Base-by-base conservation (phyloP, 805 yeast species). In the Candida coleopterorum region DNA sequence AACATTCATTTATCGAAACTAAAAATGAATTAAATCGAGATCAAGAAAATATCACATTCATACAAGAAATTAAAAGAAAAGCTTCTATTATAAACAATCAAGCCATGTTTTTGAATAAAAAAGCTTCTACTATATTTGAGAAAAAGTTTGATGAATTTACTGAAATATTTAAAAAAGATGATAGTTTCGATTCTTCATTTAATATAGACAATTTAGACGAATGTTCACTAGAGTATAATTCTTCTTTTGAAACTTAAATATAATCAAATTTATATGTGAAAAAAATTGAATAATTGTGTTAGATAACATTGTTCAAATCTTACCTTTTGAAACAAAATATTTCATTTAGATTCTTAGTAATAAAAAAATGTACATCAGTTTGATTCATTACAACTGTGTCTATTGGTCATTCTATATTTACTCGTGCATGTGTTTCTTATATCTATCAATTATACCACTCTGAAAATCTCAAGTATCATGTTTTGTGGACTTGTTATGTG, bases 141-240 rank as follows among this genome's bases (percentile, higher is more conserved):
- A 34, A 37, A 18, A 57, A 53, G 26, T 31, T 54, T 17, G 58
- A 55, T 22, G 51, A 45, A 9, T 38, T 25, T 11, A 24, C 26
- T 24, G 26, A 24, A 5, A 24, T 24, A 24, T 24, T 24, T 10
- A 20, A 20, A 27, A 37, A 22, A 41, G 29, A 44, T 11, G 50
- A 43, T 5, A 23, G 50, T 32, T 46, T 48, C 4, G 51, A 62
- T 21, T 48, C 54, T 25, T 58, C 63, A 9, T 57, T 58, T 27
- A 44, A 48, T 34, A 43, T 62, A 23, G 67, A 62, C 7, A 50
- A 50, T 29, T 22, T 40, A 11, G 37, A 39, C 9, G 33, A 30
- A 21, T 30, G 26, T 14, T 7, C 39, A 25, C 15, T 28, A 25
- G 65, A 60, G 28, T 58, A 56, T 46, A 50, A 51, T 25, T 52